Conservation (phyloP, 805 yeast genomes). For the Nakazawaea wickerhamii region DNA sequence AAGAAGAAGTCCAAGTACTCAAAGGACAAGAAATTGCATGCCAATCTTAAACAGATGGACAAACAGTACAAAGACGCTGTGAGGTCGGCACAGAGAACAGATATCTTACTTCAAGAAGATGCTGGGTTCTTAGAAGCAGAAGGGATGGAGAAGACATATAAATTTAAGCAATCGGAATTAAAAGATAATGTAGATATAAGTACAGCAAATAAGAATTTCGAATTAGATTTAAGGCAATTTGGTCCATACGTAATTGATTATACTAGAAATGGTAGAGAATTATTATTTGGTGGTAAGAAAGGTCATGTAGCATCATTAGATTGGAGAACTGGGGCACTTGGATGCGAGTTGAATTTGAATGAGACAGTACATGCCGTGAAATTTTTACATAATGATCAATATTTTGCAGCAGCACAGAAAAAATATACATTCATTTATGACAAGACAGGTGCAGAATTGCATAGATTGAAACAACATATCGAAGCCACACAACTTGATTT, state of each 20-base stretch:
- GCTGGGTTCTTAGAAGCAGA: constrained; percentile 89
- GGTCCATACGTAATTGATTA: constrained; percentile 87
- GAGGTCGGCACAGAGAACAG: constrained; percentile 81
- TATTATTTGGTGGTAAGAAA: constrained; percentile 80
- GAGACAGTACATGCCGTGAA: constrained; percentile 91
- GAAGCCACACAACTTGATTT: constrained; percentile 82
- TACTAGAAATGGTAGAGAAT: constrained; percentile 80
- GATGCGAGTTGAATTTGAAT: constrained; percentile 75
- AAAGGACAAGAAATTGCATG: constrained; percentile 57
- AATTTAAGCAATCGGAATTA: constrained; percentile 78
- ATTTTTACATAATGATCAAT: constrained; percentile 87
- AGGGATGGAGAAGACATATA: constrained; percentile 89
- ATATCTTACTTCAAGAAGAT: constrained; percentile 77
- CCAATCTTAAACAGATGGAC: constrained; percentile 64
- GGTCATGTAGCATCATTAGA: constrained; percentile 97
- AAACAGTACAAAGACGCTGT: constrained; percentile 71
- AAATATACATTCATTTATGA: constrained; percentile 91
- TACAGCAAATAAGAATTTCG: constrained; percentile 71
- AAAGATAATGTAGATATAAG: constrained; percentile 67
- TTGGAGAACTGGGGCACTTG: constrained; percentile 83
- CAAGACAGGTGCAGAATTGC: constrained; percentile 85
- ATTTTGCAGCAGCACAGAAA: constrained; percentile 94
- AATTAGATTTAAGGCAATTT: constrained; percentile 63
- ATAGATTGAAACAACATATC: constrained; percentile 83
- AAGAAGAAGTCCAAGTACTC: constrained; percentile 27